Base-by-base conservation (phyloP, 805 yeast genomes). In the Nakazawaea ishiwadae region DNA sequence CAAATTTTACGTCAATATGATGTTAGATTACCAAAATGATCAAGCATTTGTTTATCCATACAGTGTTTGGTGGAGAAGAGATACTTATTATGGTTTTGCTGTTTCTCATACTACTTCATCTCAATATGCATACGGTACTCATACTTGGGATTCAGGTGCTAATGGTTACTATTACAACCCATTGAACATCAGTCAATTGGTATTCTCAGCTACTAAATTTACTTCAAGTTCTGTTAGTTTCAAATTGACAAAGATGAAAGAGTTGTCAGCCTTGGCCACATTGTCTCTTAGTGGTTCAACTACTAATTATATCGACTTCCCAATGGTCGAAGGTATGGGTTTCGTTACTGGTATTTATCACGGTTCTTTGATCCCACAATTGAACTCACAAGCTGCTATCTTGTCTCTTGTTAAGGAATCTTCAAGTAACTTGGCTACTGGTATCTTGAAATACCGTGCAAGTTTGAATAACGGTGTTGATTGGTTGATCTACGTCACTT, bases 11-110 rank as follows among this genome's bases (percentile, higher is more conserved):
- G 74, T 77, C 28, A 85, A 86, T 56, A 54, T 84, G 52, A 61
- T 80, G 48, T 63, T 83, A 17, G 81, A 66, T 17, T 60, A 59
- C 37, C 87, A 79, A 58, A 62, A 67, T 18, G 65, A 68, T 38
- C 71, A 78, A 37, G 73, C 73, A 4, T 84, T 73, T 63, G 69
- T 83, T 8, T 79, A 77, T 51, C 95, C 95, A 16, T 85, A 82
- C 54, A 69, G 75, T 2, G 56, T 80, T 37, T 81, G 75, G 70
- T 68, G 70, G 42, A 60, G 60, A 5, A 60, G 58, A 11, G 42
- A 52, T 28, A 58, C 53, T 39, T 71, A 66, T 52, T 69, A 66
- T 40, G 89, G 89, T 4, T 59, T 81, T 40, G 90, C 79, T 3
- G 67, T 84, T 32, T 75, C 79, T 45, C 84, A 82, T 57, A 70